A percentile compares a stretch with the other conserved stretches of the same genome.
Conservation (phyloP, 768 basidiomycete genomes). For the Suillus discolor region DNA sequence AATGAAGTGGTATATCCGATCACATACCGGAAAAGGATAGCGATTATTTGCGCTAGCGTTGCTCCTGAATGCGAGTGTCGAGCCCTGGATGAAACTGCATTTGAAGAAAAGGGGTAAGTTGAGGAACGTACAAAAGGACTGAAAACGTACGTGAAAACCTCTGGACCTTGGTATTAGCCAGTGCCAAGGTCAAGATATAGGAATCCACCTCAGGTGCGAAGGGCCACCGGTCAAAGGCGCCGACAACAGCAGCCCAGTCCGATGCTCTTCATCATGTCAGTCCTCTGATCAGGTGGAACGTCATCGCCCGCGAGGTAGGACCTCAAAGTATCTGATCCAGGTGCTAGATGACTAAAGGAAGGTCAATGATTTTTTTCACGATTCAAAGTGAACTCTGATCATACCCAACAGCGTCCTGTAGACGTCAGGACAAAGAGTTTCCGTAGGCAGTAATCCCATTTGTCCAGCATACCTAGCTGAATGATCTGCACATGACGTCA, state of each 20-base stretch:
- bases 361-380: background rate
- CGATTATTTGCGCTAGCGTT: slow-evolving; percentile 30
- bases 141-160: slow-evolving; percentile 53
- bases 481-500: slow-evolving; percentile 46
- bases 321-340: slow-evolving; percentile 62
- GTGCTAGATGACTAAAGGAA: slow-evolving; percentile 56
- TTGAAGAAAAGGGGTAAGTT: slow-evolving; percentile 16
- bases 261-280: slow-evolving; percentile 54
- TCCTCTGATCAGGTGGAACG: slow-evolving; percentile 41
- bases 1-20: slow-evolving; percentile 6
- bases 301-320: slow-evolving; percentile 45
- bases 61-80: slow-evolving; percentile 89
- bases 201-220: slow-evolving; percentile 75
- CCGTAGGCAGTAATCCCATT: slow-evolving; percentile 86
- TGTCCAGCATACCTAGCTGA: slow-evolving; percentile 56
- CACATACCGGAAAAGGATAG: slow-evolving; percentile 73
- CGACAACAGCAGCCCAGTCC: slow-evolving; percentile 74
- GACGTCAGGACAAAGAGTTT: slow-evolving; percentile 77
- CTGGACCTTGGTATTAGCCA: slow-evolving; percentile 36
- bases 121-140: slow-evolving; percentile 1
- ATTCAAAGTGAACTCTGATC: slow-evolving; percentile 25
- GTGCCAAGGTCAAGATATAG: background rate
- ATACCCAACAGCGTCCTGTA: slow-evolving; percentile 63
- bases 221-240: slow-evolving; percentile 85
- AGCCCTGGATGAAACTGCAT: slow-evolving; percentile 43